phyloP scores from a whole-genome alignment of 2,329 filamentous ascomycete species.

The Tolypocladium amazonense region DNA sequence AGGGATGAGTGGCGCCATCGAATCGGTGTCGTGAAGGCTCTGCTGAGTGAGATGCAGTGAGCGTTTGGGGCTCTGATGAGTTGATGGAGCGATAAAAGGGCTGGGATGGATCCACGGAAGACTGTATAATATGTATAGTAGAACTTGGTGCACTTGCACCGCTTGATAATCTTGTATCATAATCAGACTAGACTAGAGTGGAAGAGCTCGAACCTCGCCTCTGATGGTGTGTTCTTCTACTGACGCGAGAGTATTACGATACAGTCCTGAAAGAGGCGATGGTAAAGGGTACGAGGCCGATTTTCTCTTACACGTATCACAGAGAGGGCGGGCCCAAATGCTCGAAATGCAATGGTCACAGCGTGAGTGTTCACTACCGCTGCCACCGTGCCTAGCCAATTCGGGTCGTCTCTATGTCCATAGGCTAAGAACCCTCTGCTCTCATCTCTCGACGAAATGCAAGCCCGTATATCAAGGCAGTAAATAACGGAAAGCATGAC shows the following conservation, averaged over 20 bases:
- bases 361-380: not conserved
- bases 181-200: not conserved
- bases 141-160: not conserved
- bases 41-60: conserved; percentile 4
- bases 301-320: too few species aligned
- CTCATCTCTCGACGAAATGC: not conserved
- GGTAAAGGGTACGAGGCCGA: not conserved
- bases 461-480: not conserved
- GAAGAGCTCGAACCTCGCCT: not conserved
- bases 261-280: not conserved
- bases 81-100: not conserved
- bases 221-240: too few species aligned
- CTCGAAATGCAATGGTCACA: not conserved
- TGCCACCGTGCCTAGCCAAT: not conserved
- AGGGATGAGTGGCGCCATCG: conserved; percentile 22
- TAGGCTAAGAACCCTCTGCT: not conserved
- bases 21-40: conserved; percentile 10
- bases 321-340: not conserved
- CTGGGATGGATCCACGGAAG: not conserved
- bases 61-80: not conserved
- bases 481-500: not conserved
- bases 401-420: not conserved
- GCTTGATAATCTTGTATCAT: not conserved
- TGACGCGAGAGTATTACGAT: not conserved
- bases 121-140: too few species aligned